Evolutionary conservation across 495 filamentous ascomycete genomes (phyloP), one percentile per base, ranked within the genome.

Genomic region (Penicillium argentinense): DNA sequence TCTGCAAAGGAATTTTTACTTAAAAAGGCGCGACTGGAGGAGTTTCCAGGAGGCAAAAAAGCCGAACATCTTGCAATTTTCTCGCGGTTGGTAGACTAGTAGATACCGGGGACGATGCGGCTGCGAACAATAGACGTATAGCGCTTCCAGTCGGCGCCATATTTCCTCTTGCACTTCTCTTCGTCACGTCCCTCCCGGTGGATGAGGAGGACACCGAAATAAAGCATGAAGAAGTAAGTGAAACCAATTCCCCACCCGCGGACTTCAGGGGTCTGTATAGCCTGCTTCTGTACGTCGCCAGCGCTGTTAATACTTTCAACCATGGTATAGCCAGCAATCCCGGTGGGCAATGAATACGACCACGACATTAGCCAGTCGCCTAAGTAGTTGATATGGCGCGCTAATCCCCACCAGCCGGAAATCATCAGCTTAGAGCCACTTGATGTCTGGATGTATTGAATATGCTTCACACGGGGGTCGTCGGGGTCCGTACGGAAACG

Each of bases 361-460:
- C 86, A 95, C 11, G 81, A 73, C 78, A 90, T 85, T 45, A 95
- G 67, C 89, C 89, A 95, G 64, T 96, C 90, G 32, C 89, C 91
- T 11, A 91, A 64, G 59, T 96, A 95, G 68, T 95, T 96, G 69
- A 93, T 88, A 62, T 96, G 91, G 19, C 91, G 74, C 8, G 87
- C 82, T 8, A 77, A 69, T 17, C 90, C 91, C 91, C 90, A 95
- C 91, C 91, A 96, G 21, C 90, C 90, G 3, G 83, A 82, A 3
- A 79, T 78, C 46, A 96, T 76, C 18, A 95, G 75, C 30, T 79
- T 80, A 13, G 80, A 83, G 16, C 90, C 90, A 1, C 80, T 72
- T 65, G 83, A 83, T 19, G 90, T 96, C 66, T 88, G 67, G 36
- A 95, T 86, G 63, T 83, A 92, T 53, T 80, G 80, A 26, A 96